Evolutionary conservation across 140 eudicot genomes (phyloP).

Genomic region (Senecio squalidus): DNA sequence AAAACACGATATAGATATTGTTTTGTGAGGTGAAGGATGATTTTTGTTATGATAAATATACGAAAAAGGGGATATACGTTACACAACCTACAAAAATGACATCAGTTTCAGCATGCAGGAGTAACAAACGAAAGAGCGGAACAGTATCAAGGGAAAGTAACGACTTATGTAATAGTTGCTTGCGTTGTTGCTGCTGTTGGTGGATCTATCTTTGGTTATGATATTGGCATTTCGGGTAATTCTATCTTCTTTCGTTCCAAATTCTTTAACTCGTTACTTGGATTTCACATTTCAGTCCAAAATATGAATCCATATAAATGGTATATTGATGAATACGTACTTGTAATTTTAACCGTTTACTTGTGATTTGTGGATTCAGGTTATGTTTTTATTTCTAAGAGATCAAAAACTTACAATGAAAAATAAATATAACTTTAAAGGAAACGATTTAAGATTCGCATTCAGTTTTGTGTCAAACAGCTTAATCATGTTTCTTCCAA

Average conservation of each 20-base stretch:
- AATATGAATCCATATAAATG: not conserved
- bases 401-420: not conserved
- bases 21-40: slow-evolving; percentile 44
- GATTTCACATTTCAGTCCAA: not conserved
- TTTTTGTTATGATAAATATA: too few species aligned
- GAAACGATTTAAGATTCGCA: not conserved
- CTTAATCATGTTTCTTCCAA: too few species aligned
- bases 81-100: too few species aligned
- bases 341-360: not conserved
- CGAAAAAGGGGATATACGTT: too few species aligned
- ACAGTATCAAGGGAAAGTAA: slow-evolving; percentile 63
- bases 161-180: slow-evolving; percentile 53
- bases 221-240: slow-evolving; percentile 78
- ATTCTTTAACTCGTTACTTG: not conserved
- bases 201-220: slow-evolving; percentile 78
- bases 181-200: slow-evolving; percentile 85
- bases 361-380: not conserved
- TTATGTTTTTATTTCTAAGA: not conserved
- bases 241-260: not conserved
- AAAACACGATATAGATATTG: not conserved
- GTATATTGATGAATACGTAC: not conserved
- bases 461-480: too few species aligned
- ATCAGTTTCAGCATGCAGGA: slow-evolving; percentile 26
- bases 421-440: not conserved
- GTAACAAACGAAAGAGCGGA: slow-evolving; percentile 62